Percentiles rank a stretch among this genome's conserved stretches.
These are phyloP conservation scores for Isabelozyma pseudorhagii DNA, from an alignment of 805 yeast genomes.

Conservation along the genomic window DNA sequence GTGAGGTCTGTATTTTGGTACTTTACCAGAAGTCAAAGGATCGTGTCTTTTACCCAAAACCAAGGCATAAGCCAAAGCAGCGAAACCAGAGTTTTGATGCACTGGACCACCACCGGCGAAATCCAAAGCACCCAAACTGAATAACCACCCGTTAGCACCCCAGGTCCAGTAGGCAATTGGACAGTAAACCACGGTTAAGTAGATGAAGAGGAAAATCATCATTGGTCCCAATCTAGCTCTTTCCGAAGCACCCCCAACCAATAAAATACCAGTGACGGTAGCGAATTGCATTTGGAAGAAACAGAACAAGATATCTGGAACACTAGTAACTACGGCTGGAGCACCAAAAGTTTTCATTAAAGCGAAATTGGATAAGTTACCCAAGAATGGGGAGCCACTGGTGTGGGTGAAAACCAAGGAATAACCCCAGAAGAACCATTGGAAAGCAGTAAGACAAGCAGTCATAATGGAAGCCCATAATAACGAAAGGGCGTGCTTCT, in stretches of 20 bases:
- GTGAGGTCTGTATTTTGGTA: slow-evolving; percentile 93
- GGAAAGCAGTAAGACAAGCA: slow-evolving; percentile 76
- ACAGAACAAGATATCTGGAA: slow-evolving; percentile 91
- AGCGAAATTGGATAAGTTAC: slow-evolving; percentile 77
- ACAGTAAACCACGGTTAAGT: slow-evolving; percentile 95
- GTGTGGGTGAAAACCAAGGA: slow-evolving; percentile 79
- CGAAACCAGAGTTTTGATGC: slow-evolving; percentile 90
- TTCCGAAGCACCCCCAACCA: slow-evolving; percentile 98
- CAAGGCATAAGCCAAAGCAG: slow-evolving; percentile 91
- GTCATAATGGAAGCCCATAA: slow-evolving; percentile 95
- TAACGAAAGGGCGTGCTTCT: slow-evolving; percentile 91
- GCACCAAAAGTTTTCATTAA: slow-evolving; percentile 80
- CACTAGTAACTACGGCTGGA: slow-evolving; percentile 58
- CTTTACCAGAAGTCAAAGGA: slow-evolving; percentile 60
- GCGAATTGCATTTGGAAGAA: slow-evolving; percentile 98
- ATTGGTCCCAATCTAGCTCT: slow-evolving; percentile 94
- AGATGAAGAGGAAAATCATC: slow-evolving; percentile 89
- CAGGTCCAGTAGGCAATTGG: slow-evolving; percentile 98
- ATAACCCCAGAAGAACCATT: slow-evolving; percentile 99
- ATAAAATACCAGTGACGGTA: slow-evolving; percentile 83
- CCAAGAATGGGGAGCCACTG: slow-evolving; percentile 64
- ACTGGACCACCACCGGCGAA: slow-evolving; percentile 99
- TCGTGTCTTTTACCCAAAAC: slow-evolving; percentile 91
- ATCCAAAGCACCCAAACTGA: slow-evolving; percentile 78
- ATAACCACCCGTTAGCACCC: slow-evolving; percentile 93